Base-by-base conservation (phyloP, 148 eudicot species). In the Persicaria tinctoria region DNA sequence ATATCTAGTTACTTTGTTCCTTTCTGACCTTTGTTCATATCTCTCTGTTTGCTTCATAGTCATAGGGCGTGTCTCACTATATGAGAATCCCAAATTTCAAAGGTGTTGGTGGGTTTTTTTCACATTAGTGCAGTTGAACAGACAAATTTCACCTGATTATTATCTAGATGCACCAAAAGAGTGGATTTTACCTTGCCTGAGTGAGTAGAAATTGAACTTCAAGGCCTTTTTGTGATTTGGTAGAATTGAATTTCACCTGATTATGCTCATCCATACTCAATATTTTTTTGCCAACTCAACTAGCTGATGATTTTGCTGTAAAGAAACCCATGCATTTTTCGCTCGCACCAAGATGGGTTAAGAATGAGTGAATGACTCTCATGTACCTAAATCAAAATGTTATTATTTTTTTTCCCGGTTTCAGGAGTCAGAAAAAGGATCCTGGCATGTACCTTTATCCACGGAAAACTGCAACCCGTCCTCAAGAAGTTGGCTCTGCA, bases 401-500 rank as follows among this genome's bases (percentile, higher is more conserved):
- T 50, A 20, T 20, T 20, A 20, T 11, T 49, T 27, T 46, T 47
- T 74, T 76, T 81, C 75, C 6, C 18, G 70, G 70, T 66, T 66
- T 41, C 84, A 86, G 89, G 89, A 88, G 80, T 88, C 89, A 11
- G 88, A 84, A 60, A 84, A 80, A 51, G 91, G 91, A 77, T 68
- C 85, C 46, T 88, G 92, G 92, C 92, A 89, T 73, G 72, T 89
- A 70, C 92, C 93, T 54, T 73, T 87, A 75, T 77, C 88, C 6
- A 80, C 80, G 32, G 89, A 87, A 76, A 72, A 66, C 70, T 71
- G 23, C 14, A 86, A 86, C 14, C 89, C 87, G 82, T 73, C 80
- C 68, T 85, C 79, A 45, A 87, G 95, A 83, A 86, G 73, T 38
- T 92, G 97, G 97, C 89, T 92, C 68, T 92, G 97, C 75, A 73